Base-by-base conservation (phyloP, 106 monocot species). In the Ottelia alismoides region DNA sequence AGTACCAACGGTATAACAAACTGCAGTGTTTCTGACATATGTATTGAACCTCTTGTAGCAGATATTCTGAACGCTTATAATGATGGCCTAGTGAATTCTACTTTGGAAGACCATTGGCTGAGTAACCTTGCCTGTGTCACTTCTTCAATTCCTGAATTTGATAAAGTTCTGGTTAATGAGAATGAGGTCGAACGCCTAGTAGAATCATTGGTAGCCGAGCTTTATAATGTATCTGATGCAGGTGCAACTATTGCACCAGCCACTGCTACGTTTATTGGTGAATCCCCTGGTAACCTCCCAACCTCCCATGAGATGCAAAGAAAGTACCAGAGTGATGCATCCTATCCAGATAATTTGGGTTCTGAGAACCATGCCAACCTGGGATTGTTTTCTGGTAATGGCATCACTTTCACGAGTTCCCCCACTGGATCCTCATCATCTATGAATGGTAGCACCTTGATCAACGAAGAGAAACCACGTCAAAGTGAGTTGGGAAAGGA, bases 281-380 rank as follows among this genome's bases (percentile, higher is more conserved):
- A 56, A 30, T 77, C 65, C 43, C 67, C 70, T 28, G 70, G 35
- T 17, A 64, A 70, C 1, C 17, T 70, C 52, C 2, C 28, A 2
- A 76, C 48, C 22, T 82, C 70, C 32, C 75, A 65, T 29, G 5
- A 65, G 31, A 74, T 65, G 20, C 61, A 69, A 11, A 55, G 43
- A 46, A 77, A 67, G 57, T 62, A 23, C 20, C 70, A 84, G 49
- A 61, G 11, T 45, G 44, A 51, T 44, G 27, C 21, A 16, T 20
- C 43, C 22, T 28, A 57, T n/a, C 27, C 52, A 3, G 76, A 61
- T 65, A 49, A 70, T 45, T 69, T 61, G 22, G 31, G 35, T 20
- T 27, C 51, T 11, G 2, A 5, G 1, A 45, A 20, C 30, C 45
- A 51, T 51, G 47, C 30, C 65, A 71, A 49, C 80, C 49, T 56